Conservation (phyloP, 768 basidiomycete genomes). For the Krasilnikovozyma curviuscula region DNA sequence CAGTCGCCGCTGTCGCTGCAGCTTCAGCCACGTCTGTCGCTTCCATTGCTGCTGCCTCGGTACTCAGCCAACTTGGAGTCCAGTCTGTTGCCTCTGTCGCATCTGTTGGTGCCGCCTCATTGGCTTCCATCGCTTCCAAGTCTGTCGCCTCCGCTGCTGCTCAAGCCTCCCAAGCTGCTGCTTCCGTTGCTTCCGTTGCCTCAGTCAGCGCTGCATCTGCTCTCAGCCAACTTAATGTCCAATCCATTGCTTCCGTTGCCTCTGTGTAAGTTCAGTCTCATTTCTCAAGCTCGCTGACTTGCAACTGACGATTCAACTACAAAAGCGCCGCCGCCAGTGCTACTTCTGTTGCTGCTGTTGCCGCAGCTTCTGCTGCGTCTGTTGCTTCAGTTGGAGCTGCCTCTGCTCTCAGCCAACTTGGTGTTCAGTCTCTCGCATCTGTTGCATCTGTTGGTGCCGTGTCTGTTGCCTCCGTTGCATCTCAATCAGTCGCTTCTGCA, state of each 20-base stretch:
- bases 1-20: neutral
- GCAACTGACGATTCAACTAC: no score
- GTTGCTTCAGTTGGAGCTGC: no score
- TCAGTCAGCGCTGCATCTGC: no score
- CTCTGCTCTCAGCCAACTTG: neutral
- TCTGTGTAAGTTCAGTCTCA: no score
- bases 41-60: no score
- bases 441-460: neutral
- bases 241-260: neutral
- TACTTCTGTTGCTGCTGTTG: no score
- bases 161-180: neutral
- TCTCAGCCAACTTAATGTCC: no score
- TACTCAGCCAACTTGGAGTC: neutral
- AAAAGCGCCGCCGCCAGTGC: no score
- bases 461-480: no score
- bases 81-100: constrained; percentile 1
- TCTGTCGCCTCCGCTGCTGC: no score
- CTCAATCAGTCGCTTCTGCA: neutral
- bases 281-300: no score
- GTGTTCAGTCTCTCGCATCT: neutral
- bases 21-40: neutral
- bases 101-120: neutral
- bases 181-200: neutral
- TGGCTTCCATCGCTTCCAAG: neutral
- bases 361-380: no score